Evolutionary conservation across 306 rosid genomes (phyloP).

Genomic region (Canavalia ensiformis): DNA sequence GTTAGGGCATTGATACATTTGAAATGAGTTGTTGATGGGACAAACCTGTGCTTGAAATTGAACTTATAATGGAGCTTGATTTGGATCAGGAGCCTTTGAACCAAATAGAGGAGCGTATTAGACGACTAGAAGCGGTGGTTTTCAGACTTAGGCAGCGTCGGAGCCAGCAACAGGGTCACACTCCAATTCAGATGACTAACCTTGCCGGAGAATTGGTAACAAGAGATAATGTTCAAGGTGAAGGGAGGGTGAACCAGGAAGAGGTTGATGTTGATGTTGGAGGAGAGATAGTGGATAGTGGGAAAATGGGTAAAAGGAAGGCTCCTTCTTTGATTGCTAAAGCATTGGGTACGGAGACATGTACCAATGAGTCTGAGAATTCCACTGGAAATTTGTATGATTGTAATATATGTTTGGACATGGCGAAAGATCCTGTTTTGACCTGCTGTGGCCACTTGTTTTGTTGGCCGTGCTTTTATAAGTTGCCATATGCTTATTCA

Average conservation of each 20-base stretch:
- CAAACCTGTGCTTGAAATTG: constrained; percentile 50
- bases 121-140: constrained; percentile 66
- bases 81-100: constrained; percentile 63
- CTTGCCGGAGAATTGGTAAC: constrained; percentile 35
- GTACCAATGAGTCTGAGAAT: constrained; percentile 33
- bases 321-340: constrained; percentile 58
- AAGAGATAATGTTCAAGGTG: constrained; percentile 34
- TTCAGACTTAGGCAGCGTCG: constrained; percentile 63
- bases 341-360: constrained; percentile 62
- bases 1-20: constrained; percentile 39
- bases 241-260: constrained; percentile 12
- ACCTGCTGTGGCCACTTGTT: constrained; percentile 93
- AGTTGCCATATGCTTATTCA: constrained; percentile 59
- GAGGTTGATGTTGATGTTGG: constrained; percentile 36
- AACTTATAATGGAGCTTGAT: constrained; percentile 64
- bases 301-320: constrained; percentile 45
- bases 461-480: constrained; percentile 86
- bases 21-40: constrained; percentile 39
- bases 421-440: constrained; percentile 76
- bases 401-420: constrained; percentile 68
- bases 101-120: constrained; percentile 66
- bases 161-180: constrained; percentile 48
- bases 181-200: constrained; percentile 48
- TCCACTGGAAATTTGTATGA: constrained; percentile 59
- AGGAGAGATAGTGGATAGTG: constrained; percentile 22